Evolutionary conservation across 2,329 filamentous ascomycete genomes (phyloP).

Genomic region (Metarhizium brunneum): DNA sequence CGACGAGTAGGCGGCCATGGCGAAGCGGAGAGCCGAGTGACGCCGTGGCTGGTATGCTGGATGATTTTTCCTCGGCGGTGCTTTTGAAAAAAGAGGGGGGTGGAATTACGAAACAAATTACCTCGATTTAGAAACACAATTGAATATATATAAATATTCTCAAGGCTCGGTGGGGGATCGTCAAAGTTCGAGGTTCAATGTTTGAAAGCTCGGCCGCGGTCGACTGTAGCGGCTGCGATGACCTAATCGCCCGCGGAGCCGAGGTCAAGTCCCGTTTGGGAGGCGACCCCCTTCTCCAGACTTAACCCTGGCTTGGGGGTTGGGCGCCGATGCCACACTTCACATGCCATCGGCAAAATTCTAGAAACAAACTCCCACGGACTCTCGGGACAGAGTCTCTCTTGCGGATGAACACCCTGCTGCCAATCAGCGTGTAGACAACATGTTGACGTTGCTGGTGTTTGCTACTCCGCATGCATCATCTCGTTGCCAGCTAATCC

Average conservation of each 20-base stretch:
- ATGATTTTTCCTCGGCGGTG: too few relatives aligned
- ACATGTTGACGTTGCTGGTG: neutral
- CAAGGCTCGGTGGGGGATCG: too few relatives aligned
- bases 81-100: too few relatives aligned
- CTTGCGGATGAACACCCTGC: neutral
- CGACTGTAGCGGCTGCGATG: neutral
- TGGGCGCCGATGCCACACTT: neutral
- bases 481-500: neutral
- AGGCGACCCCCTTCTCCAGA: neutral
- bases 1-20: conserved; percentile 24
- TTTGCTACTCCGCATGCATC: neutral
- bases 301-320: neutral
- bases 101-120: too few relatives aligned
- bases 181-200: neutral
- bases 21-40: too few relatives aligned
- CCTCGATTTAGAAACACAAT: too few relatives aligned
- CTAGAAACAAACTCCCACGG: too few relatives aligned
- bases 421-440: neutral
- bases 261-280: neutral
- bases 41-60: too few relatives aligned
- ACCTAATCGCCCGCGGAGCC: conserved; percentile 1
- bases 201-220: neutral
- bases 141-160: too few relatives aligned
- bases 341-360: neutral
- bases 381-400: too few relatives aligned